phyloP scores from a whole-genome alignment of 129 eudicot species.

The Ambrosia artemisiifolia region DNA sequence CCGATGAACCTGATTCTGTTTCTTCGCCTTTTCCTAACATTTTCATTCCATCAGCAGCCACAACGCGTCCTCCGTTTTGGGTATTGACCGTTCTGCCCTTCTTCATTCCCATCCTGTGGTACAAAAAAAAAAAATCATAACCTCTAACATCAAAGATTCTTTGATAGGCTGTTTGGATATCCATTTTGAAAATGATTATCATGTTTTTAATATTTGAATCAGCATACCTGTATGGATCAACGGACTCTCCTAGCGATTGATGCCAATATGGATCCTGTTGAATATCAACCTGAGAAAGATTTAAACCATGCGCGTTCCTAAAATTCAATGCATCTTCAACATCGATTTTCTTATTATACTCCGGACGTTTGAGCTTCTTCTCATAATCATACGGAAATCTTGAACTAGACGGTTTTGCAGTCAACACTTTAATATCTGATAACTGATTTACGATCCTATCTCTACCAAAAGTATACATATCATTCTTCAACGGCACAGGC shows the following conservation, averaged over 20 bases:
- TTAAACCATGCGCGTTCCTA: constrained; percentile 39
- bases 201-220: constrained; percentile 23
- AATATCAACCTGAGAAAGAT: constrained; percentile 41
- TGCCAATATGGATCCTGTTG: constrained; percentile 46
- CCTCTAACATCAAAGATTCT: not conserved
- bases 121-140: constrained; percentile 18
- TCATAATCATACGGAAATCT: constrained; percentile 49
- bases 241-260: constrained; percentile 39
- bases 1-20: constrained; percentile 93
- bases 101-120: constrained; percentile 36
- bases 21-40: constrained; percentile 59
- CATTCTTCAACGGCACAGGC: constrained; percentile 39
- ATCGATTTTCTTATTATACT: constrained; percentile 38
- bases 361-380: constrained; percentile 46
- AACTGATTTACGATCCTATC: constrained; percentile 62
- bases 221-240: constrained; percentile 39
- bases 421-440: constrained; percentile 75
- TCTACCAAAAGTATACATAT: constrained; percentile 45
- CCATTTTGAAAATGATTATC: not conserved
- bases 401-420: constrained; percentile 68
- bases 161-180: not conserved
- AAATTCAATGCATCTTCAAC: constrained; percentile 44
- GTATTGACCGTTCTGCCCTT: constrained; percentile 35
- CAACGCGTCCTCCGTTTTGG: constrained; percentile 53
- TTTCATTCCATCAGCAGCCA: constrained; percentile 43